These are phyloP conservation scores for Colletotrichum lupini DNA, from an alignment of 2,329 filamentous ascomycete species.

Conservation along the genomic window DNA sequence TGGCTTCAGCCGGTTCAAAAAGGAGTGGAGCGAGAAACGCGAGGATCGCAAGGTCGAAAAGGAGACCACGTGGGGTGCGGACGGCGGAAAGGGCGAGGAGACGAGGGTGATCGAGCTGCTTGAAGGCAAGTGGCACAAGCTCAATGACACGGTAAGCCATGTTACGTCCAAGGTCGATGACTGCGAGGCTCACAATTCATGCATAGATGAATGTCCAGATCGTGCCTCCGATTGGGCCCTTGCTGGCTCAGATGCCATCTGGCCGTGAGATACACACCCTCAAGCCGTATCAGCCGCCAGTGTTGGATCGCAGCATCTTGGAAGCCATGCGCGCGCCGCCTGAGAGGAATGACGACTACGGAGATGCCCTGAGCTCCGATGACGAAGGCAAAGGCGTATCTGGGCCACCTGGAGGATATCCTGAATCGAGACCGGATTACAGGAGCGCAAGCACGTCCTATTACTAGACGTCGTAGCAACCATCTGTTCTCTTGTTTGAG, in stretches of 20 bases:
- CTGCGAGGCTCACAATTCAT: not conserved
- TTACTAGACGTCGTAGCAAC: constrained; percentile 33
- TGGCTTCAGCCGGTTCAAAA: constrained; percentile 74
- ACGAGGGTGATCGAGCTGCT: constrained; percentile 87
- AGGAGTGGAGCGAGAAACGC: constrained; percentile 78
- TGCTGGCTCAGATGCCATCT: constrained; percentile 84
- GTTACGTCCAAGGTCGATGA: not conserved
- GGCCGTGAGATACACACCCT: constrained; percentile 86
- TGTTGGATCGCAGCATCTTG: constrained; percentile 73
- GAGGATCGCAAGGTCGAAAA: constrained; percentile 85
- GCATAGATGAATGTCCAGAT: constrained; percentile 80
- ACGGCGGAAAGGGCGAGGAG: constrained; percentile 89
- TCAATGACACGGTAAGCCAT: constrained; percentile 86
- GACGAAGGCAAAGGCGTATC: constrained; percentile 47
- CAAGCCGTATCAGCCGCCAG: constrained; percentile 74
- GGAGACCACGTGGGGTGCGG: constrained; percentile 78
- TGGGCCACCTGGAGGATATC: constrained; percentile 60
- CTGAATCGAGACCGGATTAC: constrained; percentile 57
- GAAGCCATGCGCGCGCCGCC: constrained; percentile 69
- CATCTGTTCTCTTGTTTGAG: constrained; percentile 17
- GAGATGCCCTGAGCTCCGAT: constrained; percentile 50
- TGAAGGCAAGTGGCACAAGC: constrained; percentile 87
- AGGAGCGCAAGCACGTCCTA: constrained; percentile 53
- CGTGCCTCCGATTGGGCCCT: constrained; percentile 76
- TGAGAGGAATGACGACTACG: constrained; percentile 51